Conservation (phyloP, 352 stramenopile genomes). For the Globisporangium canariense region DNA sequence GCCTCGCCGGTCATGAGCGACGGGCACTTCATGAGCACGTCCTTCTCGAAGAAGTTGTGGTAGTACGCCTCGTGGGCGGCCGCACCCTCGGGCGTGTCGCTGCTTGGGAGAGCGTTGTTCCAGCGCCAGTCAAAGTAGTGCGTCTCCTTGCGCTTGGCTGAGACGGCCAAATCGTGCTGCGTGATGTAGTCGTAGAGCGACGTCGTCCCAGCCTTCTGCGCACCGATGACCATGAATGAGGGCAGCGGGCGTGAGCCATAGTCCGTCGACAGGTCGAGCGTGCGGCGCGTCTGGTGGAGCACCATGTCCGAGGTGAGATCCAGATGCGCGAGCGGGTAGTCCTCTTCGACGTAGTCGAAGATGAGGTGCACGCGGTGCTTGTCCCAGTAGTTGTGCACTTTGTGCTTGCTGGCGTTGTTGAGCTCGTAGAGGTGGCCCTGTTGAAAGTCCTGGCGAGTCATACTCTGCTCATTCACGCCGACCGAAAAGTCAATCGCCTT, state of each 20-base stretch:
- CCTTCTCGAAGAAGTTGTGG: conserved; percentile 82
- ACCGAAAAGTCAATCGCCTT: conserved; percentile 76
- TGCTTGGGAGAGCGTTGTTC: conserved; percentile 69
- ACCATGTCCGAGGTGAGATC: conserved; percentile 86
- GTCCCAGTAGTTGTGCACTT: conserved; percentile 91
- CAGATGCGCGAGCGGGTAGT: conserved; percentile 59
- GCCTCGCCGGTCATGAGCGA: conserved; percentile 92
- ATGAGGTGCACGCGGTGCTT: conserved; percentile 96
- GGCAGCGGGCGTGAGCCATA: conserved; percentile 74
- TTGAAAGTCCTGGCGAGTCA: conserved; percentile 91
- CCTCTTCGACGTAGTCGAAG: conserved; percentile 96
- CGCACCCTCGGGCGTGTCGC: conserved; percentile 50
- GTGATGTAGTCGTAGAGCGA: conserved; percentile 97
- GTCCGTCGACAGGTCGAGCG: conserved; percentile 90
- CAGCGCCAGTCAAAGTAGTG: conserved; percentile 99
- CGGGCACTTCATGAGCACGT: conserved; percentile 82
- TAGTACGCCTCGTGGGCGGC: conserved; percentile 69
- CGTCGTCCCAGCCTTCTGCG: conserved; percentile 96
- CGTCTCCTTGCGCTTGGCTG: conserved; percentile 92
- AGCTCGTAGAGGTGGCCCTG: conserved; percentile 97
- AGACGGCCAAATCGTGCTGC: conserved; percentile 93
- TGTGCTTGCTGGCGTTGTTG: conserved; percentile 98
- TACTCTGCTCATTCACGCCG: conserved; percentile 74
- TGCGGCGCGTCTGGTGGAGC: conserved; percentile 95
- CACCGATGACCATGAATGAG: conserved; percentile 95